These are phyloP conservation scores for Pythium myriotylum DNA, from an alignment of 352 stramenopile species.

Conservation along the genomic window DNA sequence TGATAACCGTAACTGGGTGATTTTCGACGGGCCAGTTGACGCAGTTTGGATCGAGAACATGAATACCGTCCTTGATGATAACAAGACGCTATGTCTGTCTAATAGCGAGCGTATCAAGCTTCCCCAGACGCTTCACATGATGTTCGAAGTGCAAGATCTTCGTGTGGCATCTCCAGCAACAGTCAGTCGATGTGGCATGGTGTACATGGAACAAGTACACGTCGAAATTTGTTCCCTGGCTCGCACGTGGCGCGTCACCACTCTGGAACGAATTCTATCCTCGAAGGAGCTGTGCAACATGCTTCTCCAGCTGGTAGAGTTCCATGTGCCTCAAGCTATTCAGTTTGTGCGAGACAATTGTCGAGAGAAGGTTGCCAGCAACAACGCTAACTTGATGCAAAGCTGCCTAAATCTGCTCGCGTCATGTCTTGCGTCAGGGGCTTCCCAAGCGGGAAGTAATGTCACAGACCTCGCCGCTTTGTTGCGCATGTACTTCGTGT, in stretches of 20 bases:
- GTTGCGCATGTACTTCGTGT: slow-evolving; percentile 90
- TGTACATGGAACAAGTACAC: slow-evolving; percentile 93
- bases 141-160: slow-evolving; percentile 93
- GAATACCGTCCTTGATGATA: slow-evolving; percentile 90
- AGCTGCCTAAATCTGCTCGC: slow-evolving; percentile 88
- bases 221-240: slow-evolving; percentile 76
- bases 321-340: slow-evolving; percentile 80
- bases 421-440: slow-evolving; percentile 58
- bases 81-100: slow-evolving; percentile 86
- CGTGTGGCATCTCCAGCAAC: slow-evolving; percentile 88
- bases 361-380: slow-evolving; percentile 87
- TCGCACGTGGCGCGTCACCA: slow-evolving; percentile 75
- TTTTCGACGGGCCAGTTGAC: slow-evolving; percentile 91
- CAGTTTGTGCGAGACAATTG: slow-evolving; percentile 90
- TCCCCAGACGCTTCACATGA: slow-evolving; percentile 88
- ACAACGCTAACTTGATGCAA: slow-evolving; percentile 88
- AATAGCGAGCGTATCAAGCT: slow-evolving; percentile 91
- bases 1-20: slow-evolving; percentile 89
- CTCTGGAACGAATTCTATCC: slow-evolving; percentile 67
- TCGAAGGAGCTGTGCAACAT: slow-evolving; percentile 62
- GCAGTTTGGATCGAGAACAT: slow-evolving; percentile 95
- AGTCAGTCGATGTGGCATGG: slow-evolving; percentile 90
- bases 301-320: slow-evolving; percentile 78
- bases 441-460: slow-evolving; percentile 41
- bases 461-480: slow-evolving; percentile 56